Evolutionary conservation across 2,329 filamentous ascomycete genomes (phyloP).

Genomic region (Cladosporium colombiae): DNA sequence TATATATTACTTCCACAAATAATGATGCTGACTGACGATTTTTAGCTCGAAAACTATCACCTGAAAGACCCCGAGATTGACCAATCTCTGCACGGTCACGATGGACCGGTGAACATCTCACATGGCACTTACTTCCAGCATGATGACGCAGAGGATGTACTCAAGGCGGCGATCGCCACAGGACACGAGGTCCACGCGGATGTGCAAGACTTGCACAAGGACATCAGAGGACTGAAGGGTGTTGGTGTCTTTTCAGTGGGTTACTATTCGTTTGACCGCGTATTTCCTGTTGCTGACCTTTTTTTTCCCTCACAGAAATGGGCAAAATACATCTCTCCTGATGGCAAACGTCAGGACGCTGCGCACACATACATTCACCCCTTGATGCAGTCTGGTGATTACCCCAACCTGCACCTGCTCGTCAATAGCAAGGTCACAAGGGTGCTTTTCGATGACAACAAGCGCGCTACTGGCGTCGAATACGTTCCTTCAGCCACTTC

Average conservation of each 20-base stretch:
- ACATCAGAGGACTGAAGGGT: constrained; percentile 25
- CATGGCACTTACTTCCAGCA: constrained; percentile 20
- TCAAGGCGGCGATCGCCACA: constrained; percentile 48
- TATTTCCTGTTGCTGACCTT: neutral
- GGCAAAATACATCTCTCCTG: constrained; percentile 49
- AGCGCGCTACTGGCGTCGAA: constrained; percentile 35
- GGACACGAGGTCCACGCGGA: constrained; percentile 9
- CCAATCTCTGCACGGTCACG: constrained; percentile 22
- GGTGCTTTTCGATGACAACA: constrained; percentile 34
- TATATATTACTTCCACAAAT: neutral
- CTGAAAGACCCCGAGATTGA: constrained; percentile 19
- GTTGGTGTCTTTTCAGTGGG: constrained; percentile 6
- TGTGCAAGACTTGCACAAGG: constrained; percentile 29
- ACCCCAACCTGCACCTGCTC: constrained; percentile 61
- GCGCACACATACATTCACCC: constrained; percentile 58
- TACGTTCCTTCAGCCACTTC: constrained; percentile 46
- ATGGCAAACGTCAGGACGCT: constrained; percentile 58
- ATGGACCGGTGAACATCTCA: constrained; percentile 24
- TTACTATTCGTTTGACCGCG: neutral
- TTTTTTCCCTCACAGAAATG: constrained; percentile 35
- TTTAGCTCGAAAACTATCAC: constrained; percentile 28
- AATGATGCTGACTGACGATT: neutral
- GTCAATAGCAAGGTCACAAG: constrained; percentile 57
- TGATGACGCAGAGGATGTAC: constrained; percentile 46
- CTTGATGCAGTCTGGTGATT: constrained; percentile 47